A percentile compares a stretch with the other conserved stretches of the same genome.
phyloP scores from a whole-genome alignment of 805 yeast genomes.

The Candida glaebosa region DNA sequence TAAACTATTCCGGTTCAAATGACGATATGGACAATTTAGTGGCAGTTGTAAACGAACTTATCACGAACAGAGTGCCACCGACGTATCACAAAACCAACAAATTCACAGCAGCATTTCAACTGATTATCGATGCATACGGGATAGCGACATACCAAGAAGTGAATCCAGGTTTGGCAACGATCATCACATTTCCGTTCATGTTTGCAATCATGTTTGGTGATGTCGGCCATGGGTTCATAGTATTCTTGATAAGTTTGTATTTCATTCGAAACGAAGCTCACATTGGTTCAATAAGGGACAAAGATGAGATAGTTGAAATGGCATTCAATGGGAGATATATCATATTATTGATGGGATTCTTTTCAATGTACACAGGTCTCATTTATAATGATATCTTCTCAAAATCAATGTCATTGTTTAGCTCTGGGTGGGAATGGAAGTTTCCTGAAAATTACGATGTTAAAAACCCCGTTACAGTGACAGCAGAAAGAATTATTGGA shows the following conservation, averaged over 20 bases:
- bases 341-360: constrained; percentile 84
- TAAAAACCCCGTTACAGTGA: constrained; percentile 42
- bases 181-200: constrained; percentile 96
- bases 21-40: constrained; percentile 20
- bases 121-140: constrained; percentile 94
- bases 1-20: constrained; percentile 13
- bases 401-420: constrained; percentile 81
- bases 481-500: constrained; percentile 38
- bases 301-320: constrained; percentile 96
- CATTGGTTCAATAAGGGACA: constrained; percentile 56
- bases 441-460: constrained; percentile 71
- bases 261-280: constrained; percentile 73
- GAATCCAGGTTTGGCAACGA: constrained; percentile 93
- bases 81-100: constrained; percentile 93
- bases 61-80: constrained; percentile 87
- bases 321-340: constrained; percentile 92
- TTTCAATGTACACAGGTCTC: constrained; percentile 94
- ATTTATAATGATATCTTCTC: constrained; percentile 93
- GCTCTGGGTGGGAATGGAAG: constrained; percentile 89
- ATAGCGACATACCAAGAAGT: constrained; percentile 90
- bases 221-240: constrained; percentile 88
- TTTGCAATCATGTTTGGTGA: constrained; percentile 99
- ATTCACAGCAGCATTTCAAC: constrained; percentile 89
- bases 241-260: constrained; percentile 67
- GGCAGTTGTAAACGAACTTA: constrained; percentile 50